Evolutionary conservation across 2,329 filamentous ascomycete species (phyloP).

Genomic region (Hypoxylon sp.): DNA sequence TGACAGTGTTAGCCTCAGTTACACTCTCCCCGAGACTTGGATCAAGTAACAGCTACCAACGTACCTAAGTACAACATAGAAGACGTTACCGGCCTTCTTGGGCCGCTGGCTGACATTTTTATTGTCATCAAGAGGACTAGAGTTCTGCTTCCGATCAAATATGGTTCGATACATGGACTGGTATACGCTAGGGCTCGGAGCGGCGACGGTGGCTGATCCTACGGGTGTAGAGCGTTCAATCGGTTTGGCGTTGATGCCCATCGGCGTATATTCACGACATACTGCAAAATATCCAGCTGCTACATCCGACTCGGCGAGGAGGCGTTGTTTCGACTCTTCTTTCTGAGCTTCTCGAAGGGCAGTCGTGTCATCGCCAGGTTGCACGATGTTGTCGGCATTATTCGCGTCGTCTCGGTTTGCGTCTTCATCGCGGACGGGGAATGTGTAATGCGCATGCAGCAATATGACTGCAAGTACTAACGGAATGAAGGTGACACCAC

Average conservation of each 20-base stretch:
- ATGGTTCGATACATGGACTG: slow-evolving; percentile 98
- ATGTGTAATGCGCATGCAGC: slow-evolving; percentile 72
- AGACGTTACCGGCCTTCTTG: slow-evolving; percentile 82
- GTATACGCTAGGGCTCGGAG: slow-evolving; percentile 92
- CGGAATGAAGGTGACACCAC: slow-evolving; percentile 88
- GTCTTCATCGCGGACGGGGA: slow-evolving; percentile 63
- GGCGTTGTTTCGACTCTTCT: slow-evolving; percentile 66
- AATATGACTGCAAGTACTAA: slow-evolving; percentile 69
- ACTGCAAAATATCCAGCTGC: slow-evolving; percentile 96
- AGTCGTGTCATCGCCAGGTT: slow-evolving; percentile 70
- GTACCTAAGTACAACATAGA: slow-evolving; percentile 89
- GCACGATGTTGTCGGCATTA: slow-evolving; percentile 56
- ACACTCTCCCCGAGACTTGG: slow-evolving; percentile 1
- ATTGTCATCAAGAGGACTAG: slow-evolving; percentile 58
- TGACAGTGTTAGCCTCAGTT: slow-evolving; percentile 20
- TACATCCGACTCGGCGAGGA: slow-evolving; percentile 74
- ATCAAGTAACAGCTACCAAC: slow-evolving; percentile 38
- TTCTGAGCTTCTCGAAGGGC: slow-evolving; percentile 70
- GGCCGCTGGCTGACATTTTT: slow-evolving; percentile 61
- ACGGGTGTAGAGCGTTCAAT: slow-evolving; percentile 85
- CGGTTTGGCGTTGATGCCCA: slow-evolving; percentile 90
- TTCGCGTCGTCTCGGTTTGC: slow-evolving; percentile 44
- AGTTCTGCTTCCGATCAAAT: slow-evolving; percentile 77
- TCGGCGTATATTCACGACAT: slow-evolving; percentile 89
- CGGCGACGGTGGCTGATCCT: slow-evolving; percentile 75